A percentile compares a stretch with the other conserved stretches of the same genome.
phyloP scores from a whole-genome alignment of 2,329 filamentous ascomycete genomes.

The Fusarium compactum region DNA sequence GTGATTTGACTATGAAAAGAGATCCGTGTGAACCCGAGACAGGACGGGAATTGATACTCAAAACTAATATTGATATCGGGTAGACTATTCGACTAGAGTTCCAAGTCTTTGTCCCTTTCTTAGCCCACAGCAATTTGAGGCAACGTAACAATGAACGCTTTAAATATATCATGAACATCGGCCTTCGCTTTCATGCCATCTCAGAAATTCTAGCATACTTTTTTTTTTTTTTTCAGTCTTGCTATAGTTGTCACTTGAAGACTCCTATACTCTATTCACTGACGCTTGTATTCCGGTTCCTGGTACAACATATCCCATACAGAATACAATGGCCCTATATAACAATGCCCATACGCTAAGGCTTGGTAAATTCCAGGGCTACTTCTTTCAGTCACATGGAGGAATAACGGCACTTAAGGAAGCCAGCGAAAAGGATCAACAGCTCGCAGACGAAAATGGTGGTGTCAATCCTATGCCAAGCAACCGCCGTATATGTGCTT shows the following conservation, averaged over 20 bases:
- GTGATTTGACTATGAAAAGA: background rate
- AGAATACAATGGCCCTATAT: background rate
- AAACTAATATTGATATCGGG: background rate
- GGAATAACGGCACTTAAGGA: background rate
- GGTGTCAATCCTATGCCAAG: background rate
- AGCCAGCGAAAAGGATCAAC: background rate
- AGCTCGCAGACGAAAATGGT: background rate
- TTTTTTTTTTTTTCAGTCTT: background rate
- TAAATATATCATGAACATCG: background rate
- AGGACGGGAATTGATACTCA: background rate
- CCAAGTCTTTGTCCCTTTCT: background rate
- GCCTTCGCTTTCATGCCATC: background rate
- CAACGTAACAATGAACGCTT: background rate
- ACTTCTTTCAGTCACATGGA: background rate
- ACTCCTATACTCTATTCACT: background rate
- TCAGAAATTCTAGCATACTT: background rate
- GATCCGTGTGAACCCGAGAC: background rate
- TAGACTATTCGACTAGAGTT: background rate
- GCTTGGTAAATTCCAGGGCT: conserved; percentile 3
- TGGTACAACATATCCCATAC: background rate
- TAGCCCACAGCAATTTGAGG: too few species aligned
- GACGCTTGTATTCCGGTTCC: background rate
- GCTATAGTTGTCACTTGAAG: background rate
- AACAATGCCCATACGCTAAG: background rate
- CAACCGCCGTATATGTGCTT: background rate